These are phyloP conservation scores for Allium sativum DNA, from an alignment of 106 monocot species.

Conservation along the genomic window DNA sequence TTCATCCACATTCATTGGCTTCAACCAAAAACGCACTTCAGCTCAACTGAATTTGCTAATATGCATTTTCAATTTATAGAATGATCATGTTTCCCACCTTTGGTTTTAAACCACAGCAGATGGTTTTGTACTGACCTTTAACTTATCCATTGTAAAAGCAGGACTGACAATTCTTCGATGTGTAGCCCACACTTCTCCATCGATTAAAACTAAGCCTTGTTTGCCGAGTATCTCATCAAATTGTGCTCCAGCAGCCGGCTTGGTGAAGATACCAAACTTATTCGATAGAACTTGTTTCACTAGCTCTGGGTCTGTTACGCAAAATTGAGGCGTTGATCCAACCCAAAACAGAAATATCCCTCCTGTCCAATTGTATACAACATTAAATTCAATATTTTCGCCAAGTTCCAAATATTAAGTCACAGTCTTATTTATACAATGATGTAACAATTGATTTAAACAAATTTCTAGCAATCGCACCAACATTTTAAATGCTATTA, in stretches of 20 bases:
- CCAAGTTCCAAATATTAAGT: too few relatives aligned
- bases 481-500: too few relatives aligned
- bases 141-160: conserved; percentile 58
- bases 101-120: not conserved
- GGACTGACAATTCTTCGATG: conserved; percentile 43
- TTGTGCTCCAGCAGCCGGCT: not conserved
- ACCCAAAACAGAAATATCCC: conserved; percentile 32
- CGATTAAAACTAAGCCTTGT: conserved; percentile 25
- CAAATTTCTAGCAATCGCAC: too few relatives aligned
- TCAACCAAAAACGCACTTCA: not conserved
- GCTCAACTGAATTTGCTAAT: not conserved
- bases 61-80: not conserved
- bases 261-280: conserved; percentile 45
- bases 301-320: conserved; percentile 27
- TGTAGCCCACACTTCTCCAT: conserved; percentile 42
- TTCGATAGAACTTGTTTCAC: conserved; percentile 35
- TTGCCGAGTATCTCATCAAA: conserved; percentile 21
- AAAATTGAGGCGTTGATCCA: conserved; percentile 22
- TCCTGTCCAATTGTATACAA: conserved; percentile 11
- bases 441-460: too few relatives aligned
- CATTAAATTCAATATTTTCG: too few relatives aligned
- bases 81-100: not conserved
- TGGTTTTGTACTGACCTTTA: conserved; percentile 29
- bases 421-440: too few relatives aligned
- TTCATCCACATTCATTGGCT: not conserved